Conservation (phyloP, 2,329 filamentous ascomycete genomes). For the Trichoderma polysporum region DNA sequence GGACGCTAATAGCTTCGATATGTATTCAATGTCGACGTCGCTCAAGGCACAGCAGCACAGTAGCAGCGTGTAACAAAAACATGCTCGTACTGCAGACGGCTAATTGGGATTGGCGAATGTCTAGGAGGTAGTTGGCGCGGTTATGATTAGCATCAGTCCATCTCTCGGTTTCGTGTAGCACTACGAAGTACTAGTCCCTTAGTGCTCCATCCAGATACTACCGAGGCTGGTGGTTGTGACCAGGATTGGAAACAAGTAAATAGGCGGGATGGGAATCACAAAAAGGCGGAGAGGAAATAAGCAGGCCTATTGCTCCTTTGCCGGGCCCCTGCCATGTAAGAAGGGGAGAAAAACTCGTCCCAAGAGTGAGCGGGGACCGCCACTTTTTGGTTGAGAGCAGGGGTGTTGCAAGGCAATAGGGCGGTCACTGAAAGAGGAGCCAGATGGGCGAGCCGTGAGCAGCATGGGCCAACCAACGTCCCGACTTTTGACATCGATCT, state of each 20-base stretch:
- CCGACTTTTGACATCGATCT: slow-evolving; percentile 13
- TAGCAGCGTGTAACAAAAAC: background rate
- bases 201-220: background rate
- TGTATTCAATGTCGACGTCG: background rate
- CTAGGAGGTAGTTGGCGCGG: background rate
- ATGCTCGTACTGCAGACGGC: background rate
- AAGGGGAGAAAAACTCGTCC: background rate
- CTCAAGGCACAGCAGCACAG: background rate
- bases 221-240: background rate
- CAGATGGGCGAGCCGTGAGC: background rate
- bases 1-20: background rate
- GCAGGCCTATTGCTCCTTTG: slow-evolving; percentile 2
- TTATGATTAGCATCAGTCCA: background rate
- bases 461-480: background rate
- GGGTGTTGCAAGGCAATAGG: slow-evolving; percentile 15
- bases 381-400: slow-evolving; percentile 12
- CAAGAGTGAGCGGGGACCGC: slow-evolving; percentile 17
- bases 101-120: background rate
- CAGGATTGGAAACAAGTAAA: background rate
- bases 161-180: background rate
- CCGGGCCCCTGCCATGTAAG: background rate
- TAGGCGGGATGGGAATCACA: slow-evolving; percentile 5
- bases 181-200: background rate
- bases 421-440: slow-evolving; percentile 20
- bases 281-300: slow-evolving; percentile 19